These are phyloP conservation scores for Colletotrichum eleusines DNA, from an alignment of 2,329 filamentous ascomycete species.

Conservation along the genomic window DNA sequence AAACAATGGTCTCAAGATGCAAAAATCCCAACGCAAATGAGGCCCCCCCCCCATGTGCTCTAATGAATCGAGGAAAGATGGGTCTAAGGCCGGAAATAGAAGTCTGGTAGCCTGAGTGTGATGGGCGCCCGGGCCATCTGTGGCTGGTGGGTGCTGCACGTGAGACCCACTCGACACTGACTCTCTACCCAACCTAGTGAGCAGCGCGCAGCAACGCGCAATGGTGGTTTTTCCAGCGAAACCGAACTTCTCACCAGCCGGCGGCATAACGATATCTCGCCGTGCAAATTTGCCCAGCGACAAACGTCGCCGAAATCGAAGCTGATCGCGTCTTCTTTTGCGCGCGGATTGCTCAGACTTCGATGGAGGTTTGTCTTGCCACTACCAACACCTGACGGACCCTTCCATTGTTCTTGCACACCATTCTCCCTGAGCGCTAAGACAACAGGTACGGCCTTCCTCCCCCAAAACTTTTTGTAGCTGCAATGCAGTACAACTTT, in stretches of 20 bases:
- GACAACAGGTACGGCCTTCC: slow-evolving; percentile 28
- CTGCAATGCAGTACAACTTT: neutral
- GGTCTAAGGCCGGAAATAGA: slow-evolving; percentile 14
- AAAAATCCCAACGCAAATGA: slow-evolving; percentile 1
- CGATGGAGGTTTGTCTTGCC: slow-evolving; percentile 28
- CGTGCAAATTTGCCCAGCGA: slow-evolving; percentile 20
- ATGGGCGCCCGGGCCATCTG: slow-evolving; percentile 32
- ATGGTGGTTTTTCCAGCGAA: slow-evolving; percentile 40
- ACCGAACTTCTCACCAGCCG: slow-evolving; percentile 27
- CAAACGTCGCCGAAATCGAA: slow-evolving; percentile 12
- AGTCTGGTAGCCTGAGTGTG: slow-evolving; percentile 13
- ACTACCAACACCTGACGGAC: slow-evolving; percentile 32
- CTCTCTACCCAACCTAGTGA: slow-evolving; percentile 29
- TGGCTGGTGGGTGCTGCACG: slow-evolving; percentile 42
- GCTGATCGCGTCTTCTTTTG: slow-evolving; percentile 4
- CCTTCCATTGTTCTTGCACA: slow-evolving; percentile 36
- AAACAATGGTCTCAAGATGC: neutral
- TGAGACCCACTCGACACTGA: slow-evolving; percentile 42
- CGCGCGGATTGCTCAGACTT: slow-evolving; percentile 16
- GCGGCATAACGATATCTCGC: slow-evolving; percentile 15
- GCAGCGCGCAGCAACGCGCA: slow-evolving; percentile 39
- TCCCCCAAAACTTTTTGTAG: neutral
- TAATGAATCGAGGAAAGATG: neutral
- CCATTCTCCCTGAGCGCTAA: slow-evolving; percentile 29
- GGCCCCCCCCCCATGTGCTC: slow-evolving; percentile 11